Percentiles rank a stretch among this genome's conserved stretches.
phyloP scores from a whole-genome alignment of 805 yeast species.

The Kuraishia molischiana region DNA sequence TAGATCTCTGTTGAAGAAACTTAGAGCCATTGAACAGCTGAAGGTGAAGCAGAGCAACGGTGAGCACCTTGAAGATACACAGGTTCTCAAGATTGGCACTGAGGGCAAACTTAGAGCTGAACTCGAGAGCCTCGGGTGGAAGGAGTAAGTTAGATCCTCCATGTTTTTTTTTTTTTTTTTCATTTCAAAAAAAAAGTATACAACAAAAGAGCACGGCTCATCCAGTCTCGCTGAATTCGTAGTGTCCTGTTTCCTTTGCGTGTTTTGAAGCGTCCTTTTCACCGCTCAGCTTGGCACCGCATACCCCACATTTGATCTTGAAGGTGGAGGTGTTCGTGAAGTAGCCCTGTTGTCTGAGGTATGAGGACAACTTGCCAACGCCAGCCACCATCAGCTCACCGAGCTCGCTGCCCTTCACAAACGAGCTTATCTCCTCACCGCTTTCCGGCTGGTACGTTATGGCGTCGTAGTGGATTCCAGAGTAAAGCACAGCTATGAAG shows the following conservation, averaged over 20 bases:
- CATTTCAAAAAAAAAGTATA: neutral
- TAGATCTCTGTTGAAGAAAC: constrained; percentile 81
- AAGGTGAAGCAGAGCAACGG: constrained; percentile 79
- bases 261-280: constrained; percentile 58
- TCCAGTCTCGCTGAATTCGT: constrained; percentile 42
- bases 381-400: constrained; percentile 26
- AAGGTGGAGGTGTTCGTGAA: constrained; percentile 58
- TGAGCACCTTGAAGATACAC: constrained; percentile 87
- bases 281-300: constrained; percentile 43
- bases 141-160: constrained; percentile 7
- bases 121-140: constrained; percentile 62
- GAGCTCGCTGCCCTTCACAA: constrained; percentile 22
- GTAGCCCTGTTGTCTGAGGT: constrained; percentile 41
- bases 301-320: constrained; percentile 45
- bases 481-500: constrained; percentile 48
- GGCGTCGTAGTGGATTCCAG: constrained; percentile 70
- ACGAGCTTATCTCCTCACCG: constrained; percentile 28
- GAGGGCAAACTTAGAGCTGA: constrained; percentile 77
- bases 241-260: constrained; percentile 53
- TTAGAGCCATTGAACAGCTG: constrained; percentile 89
- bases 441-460: constrained; percentile 30
- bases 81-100: constrained; percentile 77
- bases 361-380: constrained; percentile 27
- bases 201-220: neutral
- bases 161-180: neutral